Conservation (phyloP, 257 asterid genomes). For the Solanum sejunctum region DNA sequence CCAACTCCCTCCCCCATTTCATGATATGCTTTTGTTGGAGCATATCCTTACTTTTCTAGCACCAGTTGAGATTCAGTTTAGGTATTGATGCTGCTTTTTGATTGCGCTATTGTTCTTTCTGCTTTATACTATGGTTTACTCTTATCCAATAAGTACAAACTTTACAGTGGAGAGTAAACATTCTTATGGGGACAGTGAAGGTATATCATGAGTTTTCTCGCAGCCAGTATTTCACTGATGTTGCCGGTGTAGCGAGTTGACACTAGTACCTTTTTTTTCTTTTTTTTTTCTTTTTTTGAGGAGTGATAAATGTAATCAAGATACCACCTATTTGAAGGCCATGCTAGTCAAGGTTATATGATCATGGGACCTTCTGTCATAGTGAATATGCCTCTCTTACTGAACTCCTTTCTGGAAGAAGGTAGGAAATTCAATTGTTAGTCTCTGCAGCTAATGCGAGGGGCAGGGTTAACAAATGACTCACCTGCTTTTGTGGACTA, state of each 20-base stretch:
- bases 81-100: background rate
- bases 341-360: background rate
- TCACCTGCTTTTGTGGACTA: background rate
- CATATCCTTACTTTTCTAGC: background rate
- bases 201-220: background rate
- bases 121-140: background rate
- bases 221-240: background rate
- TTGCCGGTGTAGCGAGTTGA: background rate
- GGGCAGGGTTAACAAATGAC: background rate
- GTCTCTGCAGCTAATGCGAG: background rate
- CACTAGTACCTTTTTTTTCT: background rate
- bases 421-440: background rate
- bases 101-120: background rate
- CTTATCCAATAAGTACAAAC: background rate
- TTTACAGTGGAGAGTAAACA: background rate
- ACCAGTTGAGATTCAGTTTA: background rate
- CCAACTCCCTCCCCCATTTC: background rate
- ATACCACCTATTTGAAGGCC: background rate
- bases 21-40: background rate
- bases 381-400: background rate
- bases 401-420: background rate
- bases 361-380: background rate
- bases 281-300: background rate
- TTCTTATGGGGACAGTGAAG: background rate
- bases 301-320: background rate